Evolutionary conservation across 768 basidiomycete species (phyloP), one percentile per base, ranked within the genome.

Genomic region (Lactarius hatsudake): DNA sequence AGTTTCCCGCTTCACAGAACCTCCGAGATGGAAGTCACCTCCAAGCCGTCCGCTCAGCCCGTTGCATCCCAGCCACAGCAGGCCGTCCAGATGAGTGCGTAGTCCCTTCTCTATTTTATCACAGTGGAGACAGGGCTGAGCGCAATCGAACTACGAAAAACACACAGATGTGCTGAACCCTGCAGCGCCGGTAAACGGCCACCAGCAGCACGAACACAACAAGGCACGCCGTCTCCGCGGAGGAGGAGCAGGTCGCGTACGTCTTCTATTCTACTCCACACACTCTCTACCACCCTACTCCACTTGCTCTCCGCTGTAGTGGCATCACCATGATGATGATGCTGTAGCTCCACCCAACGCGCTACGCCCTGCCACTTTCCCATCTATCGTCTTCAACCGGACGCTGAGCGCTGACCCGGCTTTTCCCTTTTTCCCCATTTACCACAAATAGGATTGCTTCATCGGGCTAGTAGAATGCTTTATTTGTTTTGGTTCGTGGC

Each of bases 181-280:
- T 18, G 76, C 81, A 26, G 74, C 80, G 70, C 74, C 78, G 32
- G 67, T 74, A 54, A 74, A 68, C 26, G 73, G 77, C 10, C 76
- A 80, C 59, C 78, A 69, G 23, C 64, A 72, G 61, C 57, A 80
- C 63, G 78, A 83, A 65, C 78, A 77, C 66, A 82, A 81, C 66
- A 82, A 81, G 71, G 84, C 86, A 5, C 80, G 79, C 62, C 86
- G 88, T 67, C 74, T 91, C 59, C 86, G 90, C 64, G 90, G 90
- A 67, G 89, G 86, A 72, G 89, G 89, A 68, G 88, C 84, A 56
- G 88, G 73, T 36, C 62, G 69, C 64, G 59, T 34, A 48, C 20
- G 60, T 60, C 32, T 23, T 34, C 48, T 23, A 2, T 36, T 51
- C 45, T 6, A 10, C 26, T 18, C 18, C n/a, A n/a, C n/a, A n/a